These are phyloP conservation scores for Neotropicomus parvogracilis DNA, from an alignment of 1,284 basidiomycete genomes.

Conservation along the genomic window DNA sequence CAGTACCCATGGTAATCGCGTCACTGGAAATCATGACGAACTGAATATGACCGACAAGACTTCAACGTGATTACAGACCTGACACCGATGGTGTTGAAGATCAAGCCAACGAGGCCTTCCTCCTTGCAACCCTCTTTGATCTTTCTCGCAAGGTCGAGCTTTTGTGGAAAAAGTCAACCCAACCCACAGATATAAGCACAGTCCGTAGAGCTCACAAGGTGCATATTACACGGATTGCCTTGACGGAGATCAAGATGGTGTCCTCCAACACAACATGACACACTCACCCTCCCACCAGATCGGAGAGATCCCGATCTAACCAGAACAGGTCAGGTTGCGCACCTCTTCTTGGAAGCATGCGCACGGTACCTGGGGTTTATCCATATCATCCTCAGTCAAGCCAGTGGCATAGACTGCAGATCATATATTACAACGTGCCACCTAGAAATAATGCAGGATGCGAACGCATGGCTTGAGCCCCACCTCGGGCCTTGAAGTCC, in stretches of 20 bases:
- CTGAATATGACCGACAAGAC: neutral
- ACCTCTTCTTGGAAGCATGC: slow-evolving; percentile 1
- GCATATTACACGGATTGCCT: slow-evolving; percentile 80
- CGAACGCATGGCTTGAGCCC: slow-evolving; percentile 80
- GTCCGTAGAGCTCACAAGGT: slow-evolving; percentile 49
- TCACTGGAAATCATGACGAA: slow-evolving; percentile 44
- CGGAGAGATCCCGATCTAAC: slow-evolving; percentile 76
- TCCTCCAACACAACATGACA: neutral
- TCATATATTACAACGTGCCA: slow-evolving; percentile 5
- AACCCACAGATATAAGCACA: neutral
- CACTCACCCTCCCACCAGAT: slow-evolving; percentile 83
- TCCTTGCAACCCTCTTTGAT: slow-evolving; percentile 75
- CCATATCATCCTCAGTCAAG: slow-evolving; percentile 73
- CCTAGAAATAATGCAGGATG: slow-evolving; percentile 6
- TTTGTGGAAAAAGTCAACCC: slow-evolving; percentile 12
- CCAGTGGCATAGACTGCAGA: slow-evolving; percentile 72
- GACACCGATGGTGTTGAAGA: slow-evolving; percentile 79
- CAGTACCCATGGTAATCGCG: slow-evolving; percentile 81
- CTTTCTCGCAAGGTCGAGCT: slow-evolving; percentile 74
- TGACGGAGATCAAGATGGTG: slow-evolving; percentile 24
- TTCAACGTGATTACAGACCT: slow-evolving; percentile 43
- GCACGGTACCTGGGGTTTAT: slow-evolving; percentile 66
- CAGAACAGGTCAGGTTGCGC: slow-evolving; percentile 5
- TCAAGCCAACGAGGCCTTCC: slow-evolving; percentile 72
- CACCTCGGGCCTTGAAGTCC: slow-evolving; percentile 55